A percentile compares a stretch with the other conserved stretches of the same genome.
Conservation (phyloP, 1,284 basidiomycete species). For the Inonotus hispidus region DNA sequence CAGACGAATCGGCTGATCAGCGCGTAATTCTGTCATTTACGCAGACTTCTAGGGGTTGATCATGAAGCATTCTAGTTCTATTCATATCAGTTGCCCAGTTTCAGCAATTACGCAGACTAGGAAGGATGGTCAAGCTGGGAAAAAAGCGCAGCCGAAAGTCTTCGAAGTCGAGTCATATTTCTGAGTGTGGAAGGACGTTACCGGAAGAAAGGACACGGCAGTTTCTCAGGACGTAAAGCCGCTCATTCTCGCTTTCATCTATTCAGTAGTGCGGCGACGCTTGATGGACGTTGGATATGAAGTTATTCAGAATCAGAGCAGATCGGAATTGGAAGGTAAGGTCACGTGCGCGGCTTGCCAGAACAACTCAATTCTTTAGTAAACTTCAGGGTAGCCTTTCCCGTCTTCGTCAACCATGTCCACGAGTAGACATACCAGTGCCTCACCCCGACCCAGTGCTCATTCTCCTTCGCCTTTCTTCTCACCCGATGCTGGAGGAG, state of each 20-base stretch:
- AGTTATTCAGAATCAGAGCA: no score
- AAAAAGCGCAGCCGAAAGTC: not conserved
- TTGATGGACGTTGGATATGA: no score
- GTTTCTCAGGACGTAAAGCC: no score
- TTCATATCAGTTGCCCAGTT: not conserved
- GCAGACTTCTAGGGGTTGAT: not conserved
- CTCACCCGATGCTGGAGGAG: conserved; percentile 1
- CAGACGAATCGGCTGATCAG: not conserved
- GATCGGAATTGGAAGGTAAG: not conserved
- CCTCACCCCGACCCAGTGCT: conserved; percentile 4
- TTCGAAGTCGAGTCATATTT: not conserved
- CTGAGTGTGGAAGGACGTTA: not conserved
- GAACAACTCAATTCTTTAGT: not conserved
- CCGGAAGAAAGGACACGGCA: no score
- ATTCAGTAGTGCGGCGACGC: no score
- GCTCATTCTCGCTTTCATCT: no score
- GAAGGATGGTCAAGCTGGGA: not conserved
- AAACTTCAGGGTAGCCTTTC: not conserved
- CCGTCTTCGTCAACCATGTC: conserved; percentile 8
- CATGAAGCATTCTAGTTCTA: not conserved
- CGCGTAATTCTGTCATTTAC: not conserved
- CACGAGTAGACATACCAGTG: conserved; percentile 7
- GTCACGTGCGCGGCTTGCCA: not conserved
- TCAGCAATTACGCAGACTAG: not conserved
- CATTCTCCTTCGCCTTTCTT: conserved; percentile 16